Conservation (phyloP, 768 basidiomycete genomes). For the Auriscalpium microsporum region DNA sequence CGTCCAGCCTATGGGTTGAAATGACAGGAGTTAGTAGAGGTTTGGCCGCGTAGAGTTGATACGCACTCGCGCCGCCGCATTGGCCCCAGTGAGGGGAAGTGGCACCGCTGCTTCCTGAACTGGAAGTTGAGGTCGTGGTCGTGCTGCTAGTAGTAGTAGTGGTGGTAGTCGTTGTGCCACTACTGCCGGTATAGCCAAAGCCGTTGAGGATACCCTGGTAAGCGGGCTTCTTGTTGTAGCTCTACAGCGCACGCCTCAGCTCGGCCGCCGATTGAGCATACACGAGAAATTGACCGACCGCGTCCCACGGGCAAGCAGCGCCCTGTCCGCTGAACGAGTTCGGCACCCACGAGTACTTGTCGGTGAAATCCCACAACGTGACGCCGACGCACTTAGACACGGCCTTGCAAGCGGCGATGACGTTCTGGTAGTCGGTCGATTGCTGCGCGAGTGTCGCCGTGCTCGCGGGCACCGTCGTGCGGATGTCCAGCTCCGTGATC, state of each 20-base stretch:
- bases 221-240: slow-evolving; percentile 19
- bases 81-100: too few species aligned
- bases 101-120: not conserved
- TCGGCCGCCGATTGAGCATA: not conserved
- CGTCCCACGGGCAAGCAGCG: slow-evolving; percentile 23
- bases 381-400: slow-evolving; percentile 28
- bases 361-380: slow-evolving; percentile 35
- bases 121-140: not conserved
- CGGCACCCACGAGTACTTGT: slow-evolving; percentile 31
- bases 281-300: slow-evolving; percentile 11
- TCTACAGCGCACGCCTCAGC: slow-evolving; percentile 7
- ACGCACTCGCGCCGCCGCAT: too few species aligned
- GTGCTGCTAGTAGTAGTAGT: not conserved
- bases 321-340: slow-evolving; percentile 26
- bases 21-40: too few species aligned
- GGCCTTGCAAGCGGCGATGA: slow-evolving; percentile 42
- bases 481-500: slow-evolving; percentile 60
- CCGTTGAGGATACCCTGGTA: slow-evolving; percentile 21
- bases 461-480: slow-evolving; percentile 52
- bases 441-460: slow-evolving; percentile 44
- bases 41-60: too few species aligned
- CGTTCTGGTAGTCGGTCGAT: slow-evolving; percentile 44
- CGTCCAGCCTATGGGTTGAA: too few species aligned
- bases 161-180: not conserved
- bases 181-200: not conserved